Evolutionary conservation across 177 flowering plant genomes (phyloP).

Genomic region (Tripterygium wilfordii): DNA sequence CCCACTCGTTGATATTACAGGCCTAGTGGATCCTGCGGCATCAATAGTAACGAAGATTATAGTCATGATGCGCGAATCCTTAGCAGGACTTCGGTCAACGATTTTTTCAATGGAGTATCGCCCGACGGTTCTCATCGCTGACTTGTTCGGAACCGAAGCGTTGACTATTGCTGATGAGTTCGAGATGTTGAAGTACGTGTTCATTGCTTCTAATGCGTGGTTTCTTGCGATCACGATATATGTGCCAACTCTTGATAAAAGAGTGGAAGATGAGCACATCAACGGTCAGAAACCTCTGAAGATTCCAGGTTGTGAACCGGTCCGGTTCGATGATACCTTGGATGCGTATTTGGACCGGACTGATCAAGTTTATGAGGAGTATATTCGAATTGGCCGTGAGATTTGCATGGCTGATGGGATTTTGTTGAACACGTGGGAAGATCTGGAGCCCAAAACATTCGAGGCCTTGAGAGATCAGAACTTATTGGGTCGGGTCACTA

Average conservation of each 20-base stretch:
- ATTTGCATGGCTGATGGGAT: slow-evolving; percentile 25
- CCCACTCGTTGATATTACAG: slow-evolving; percentile 15
- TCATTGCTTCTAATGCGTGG: slow-evolving; percentile 13
- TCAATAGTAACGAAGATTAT: neutral
- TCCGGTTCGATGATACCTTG: slow-evolving; percentile 6
- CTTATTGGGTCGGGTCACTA: slow-evolving; percentile 6
- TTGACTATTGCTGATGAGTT: slow-evolving; percentile 14
- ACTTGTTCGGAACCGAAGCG: slow-evolving; percentile 19
- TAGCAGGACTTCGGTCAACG: slow-evolving; percentile 1
- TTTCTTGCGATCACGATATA: slow-evolving; percentile 11
- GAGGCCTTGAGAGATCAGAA: slow-evolving; percentile 17
- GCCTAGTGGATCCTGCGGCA: slow-evolving; percentile 1
- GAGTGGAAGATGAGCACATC: slow-evolving; percentile 2
- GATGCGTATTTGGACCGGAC: slow-evolving; percentile 9
- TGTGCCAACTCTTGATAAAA: slow-evolving; percentile 1
- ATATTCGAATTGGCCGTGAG: neutral
- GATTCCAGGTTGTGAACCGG: slow-evolving; percentile 19
- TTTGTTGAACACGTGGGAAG: slow-evolving; percentile 39
- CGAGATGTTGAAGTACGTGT: slow-evolving; percentile 13
- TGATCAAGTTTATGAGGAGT: neutral
- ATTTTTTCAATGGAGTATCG: neutral
- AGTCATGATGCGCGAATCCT: slow-evolving; percentile 9
- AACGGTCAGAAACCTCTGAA: slow-evolving; percentile 2
- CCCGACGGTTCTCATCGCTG: slow-evolving; percentile 14
- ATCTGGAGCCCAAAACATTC: slow-evolving; percentile 22